Conservation (phyloP, 164 flowering plant genomes). For the Piper betle region DNA sequence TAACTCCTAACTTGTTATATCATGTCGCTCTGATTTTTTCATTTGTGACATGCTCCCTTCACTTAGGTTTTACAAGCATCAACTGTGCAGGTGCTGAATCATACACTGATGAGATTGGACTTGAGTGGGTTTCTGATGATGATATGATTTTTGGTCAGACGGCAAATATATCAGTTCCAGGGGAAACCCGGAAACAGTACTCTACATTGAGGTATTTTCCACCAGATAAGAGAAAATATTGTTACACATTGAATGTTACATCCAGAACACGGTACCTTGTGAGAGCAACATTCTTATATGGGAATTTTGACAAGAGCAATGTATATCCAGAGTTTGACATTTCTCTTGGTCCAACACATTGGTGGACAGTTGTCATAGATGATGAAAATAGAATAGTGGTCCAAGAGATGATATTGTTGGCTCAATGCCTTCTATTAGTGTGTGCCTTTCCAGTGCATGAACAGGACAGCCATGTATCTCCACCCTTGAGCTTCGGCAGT, state of each 20-base stretch:
- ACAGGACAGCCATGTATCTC: conserved; percentile 95
- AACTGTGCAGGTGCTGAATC: conserved; percentile 69
- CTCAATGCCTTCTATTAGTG: conserved; percentile 55
- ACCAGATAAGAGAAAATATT: conserved; percentile 66
- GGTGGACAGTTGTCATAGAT: conserved; percentile 91
- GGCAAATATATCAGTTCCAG: conserved; percentile 40
- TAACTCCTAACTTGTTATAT: neutral
- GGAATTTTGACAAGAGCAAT: conserved; percentile 79
- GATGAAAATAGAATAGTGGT: conserved; percentile 65
- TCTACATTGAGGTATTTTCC: conserved; percentile 69
- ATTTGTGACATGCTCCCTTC: conserved; percentile 3
- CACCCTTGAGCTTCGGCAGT: conserved; percentile 91
- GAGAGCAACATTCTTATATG: conserved; percentile 86
- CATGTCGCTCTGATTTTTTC: neutral
- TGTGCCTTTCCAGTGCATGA: conserved; percentile 88
- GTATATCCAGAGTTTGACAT: conserved; percentile 91
- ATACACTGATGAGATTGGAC: conserved; percentile 79
- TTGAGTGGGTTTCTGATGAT: conserved; percentile 64
- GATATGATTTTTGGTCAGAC: conserved; percentile 39
- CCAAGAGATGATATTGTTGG: conserved; percentile 70
- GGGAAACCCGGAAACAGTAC: conserved; percentile 72
- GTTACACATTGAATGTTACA: conserved; percentile 59
- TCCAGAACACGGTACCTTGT: conserved; percentile 75
- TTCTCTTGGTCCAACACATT: conserved; percentile 79
- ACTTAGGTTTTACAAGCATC: conserved; percentile 78